Evolutionary conservation across 345 rosid genomes (phyloP).

Genomic region (Camelina hispida): DNA sequence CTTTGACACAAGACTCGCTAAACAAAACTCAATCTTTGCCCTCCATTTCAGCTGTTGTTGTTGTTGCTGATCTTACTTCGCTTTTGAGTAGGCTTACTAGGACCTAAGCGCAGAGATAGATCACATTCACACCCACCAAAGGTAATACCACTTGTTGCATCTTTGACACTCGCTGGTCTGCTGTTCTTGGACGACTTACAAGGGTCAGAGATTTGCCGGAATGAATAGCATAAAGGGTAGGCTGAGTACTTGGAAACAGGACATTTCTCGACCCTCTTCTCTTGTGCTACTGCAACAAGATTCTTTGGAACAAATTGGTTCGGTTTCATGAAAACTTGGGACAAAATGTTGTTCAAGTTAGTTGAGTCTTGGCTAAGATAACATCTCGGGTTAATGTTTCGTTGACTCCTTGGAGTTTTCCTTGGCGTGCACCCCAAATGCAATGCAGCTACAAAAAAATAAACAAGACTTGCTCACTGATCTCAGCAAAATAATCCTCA

Average conservation of each 20-base stretch:
- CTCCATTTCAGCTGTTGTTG: slow-evolving; percentile 21
- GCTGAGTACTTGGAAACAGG: slow-evolving; percentile 36
- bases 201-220: slow-evolving; percentile 11
- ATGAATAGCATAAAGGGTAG: slow-evolving; percentile 41
- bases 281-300: slow-evolving; percentile 27
- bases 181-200: slow-evolving; percentile 34
- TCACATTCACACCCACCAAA: slow-evolving; percentile 72
- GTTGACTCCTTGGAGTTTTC: slow-evolving; percentile 93
- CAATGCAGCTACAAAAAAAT: slow-evolving; percentile 75
- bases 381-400: slow-evolving; percentile 78
- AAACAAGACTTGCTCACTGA: slow-evolving; percentile 23
- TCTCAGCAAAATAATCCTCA: neutral
- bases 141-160: slow-evolving; percentile 12
- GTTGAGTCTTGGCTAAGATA: slow-evolving; percentile 58
- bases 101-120: slow-evolving; percentile 78
- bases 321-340: slow-evolving; percentile 62
- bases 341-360: slow-evolving; percentile 25
- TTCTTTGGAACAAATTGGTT: slow-evolving; percentile 33
- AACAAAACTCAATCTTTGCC: neutral
- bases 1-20: slow-evolving; percentile 11
- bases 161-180: slow-evolving; percentile 14
- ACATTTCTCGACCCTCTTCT: slow-evolving; percentile 22
- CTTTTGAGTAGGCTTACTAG: slow-evolving; percentile 43
- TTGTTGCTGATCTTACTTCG: slow-evolving; percentile 36
- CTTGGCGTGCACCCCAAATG: slow-evolving; percentile 89